These are phyloP conservation scores for Saccharomycopsis malanga DNA, from an alignment of 805 yeast species.

Conservation along the genomic window DNA sequence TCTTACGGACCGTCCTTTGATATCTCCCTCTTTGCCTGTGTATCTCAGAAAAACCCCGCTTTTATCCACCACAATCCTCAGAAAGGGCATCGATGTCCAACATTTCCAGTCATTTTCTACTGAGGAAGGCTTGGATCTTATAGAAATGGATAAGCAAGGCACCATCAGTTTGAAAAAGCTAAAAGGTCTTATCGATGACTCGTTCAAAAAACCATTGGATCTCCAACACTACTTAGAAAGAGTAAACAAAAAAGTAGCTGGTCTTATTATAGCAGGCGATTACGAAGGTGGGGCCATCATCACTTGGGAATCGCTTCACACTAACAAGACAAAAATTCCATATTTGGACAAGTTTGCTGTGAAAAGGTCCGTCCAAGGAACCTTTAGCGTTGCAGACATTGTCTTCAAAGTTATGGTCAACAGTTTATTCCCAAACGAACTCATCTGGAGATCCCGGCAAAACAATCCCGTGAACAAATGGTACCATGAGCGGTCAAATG, in stretches of 20 bases:
- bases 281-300: slow-evolving; percentile 93
- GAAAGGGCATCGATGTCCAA: slow-evolving; percentile 53
- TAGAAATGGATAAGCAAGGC: slow-evolving; percentile 31
- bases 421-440: slow-evolving; percentile 58
- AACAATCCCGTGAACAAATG: slow-evolving; percentile 92
- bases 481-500: slow-evolving; percentile 89
- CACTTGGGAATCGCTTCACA: slow-evolving; percentile 60
- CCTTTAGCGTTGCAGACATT: slow-evolving; percentile 89
- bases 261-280: slow-evolving; percentile 81
- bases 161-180: slow-evolving; percentile 51
- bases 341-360: slow-evolving; percentile 95
- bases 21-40: slow-evolving; percentile 86
- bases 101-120: slow-evolving; percentile 25
- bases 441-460: slow-evolving; percentile 85
- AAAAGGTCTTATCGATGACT: slow-evolving; percentile 60
- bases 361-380: slow-evolving; percentile 73
- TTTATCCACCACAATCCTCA: slow-evolving; percentile 69
- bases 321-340: slow-evolving; percentile 38
- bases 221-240: slow-evolving; percentile 59
- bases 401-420: slow-evolving; percentile 73
- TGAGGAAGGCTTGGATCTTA: slow-evolving; percentile 34
- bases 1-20: slow-evolving; percentile 82
- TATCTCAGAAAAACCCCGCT: slow-evolving; percentile 49
- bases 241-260: slow-evolving; percentile 60
- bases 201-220: slow-evolving; percentile 68